Percentiles rank a stretch among this genome's conserved stretches.
phyloP scores from a whole-genome alignment of 768 basidiomycete species.

The Lactarius deliciosus region DNA sequence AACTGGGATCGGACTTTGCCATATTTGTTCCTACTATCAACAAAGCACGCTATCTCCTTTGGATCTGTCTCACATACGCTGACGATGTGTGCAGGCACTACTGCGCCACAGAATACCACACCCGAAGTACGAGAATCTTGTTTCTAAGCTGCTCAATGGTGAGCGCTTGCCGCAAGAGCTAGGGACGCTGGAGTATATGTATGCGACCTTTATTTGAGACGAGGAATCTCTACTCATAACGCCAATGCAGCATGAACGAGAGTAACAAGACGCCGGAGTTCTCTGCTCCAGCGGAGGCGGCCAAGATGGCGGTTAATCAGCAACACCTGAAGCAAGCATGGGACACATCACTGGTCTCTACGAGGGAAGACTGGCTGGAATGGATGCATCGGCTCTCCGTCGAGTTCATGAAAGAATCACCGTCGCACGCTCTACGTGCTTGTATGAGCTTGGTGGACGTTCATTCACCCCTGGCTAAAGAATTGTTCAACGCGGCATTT shows the following conservation, averaged over 20 bases:
- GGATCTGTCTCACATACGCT: slow-evolving; percentile 11
- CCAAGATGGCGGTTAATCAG: slow-evolving; percentile 92
- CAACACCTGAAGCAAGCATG: slow-evolving; percentile 96
- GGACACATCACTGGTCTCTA: slow-evolving; percentile 77
- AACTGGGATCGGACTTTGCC: slow-evolving; percentile 94
- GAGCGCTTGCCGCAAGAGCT: slow-evolving; percentile 89
- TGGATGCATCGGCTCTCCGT: slow-evolving; percentile 94
- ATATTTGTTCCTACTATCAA: slow-evolving; percentile 97
- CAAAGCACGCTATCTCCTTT: slow-evolving; percentile 55
- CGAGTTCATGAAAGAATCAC: slow-evolving; percentile 97
- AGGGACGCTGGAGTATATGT: slow-evolving; percentile 67
- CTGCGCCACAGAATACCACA: slow-evolving; percentile 76
- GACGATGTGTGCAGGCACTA: slow-evolving; percentile 53
- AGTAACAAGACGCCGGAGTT: slow-evolving; percentile 65
- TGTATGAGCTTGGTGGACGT: slow-evolving; percentile 93
- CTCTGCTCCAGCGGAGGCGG: slow-evolving; percentile 75
- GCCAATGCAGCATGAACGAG: slow-evolving; percentile 49
- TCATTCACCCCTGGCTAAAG: slow-evolving; percentile 86
- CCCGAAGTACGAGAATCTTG: slow-evolving; percentile 81
- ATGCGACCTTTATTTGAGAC: slow-evolving; percentile 32
- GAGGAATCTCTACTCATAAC: background rate
- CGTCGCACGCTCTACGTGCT: slow-evolving; percentile 95
- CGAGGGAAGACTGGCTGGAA: slow-evolving; percentile 87
- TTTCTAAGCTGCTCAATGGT: slow-evolving; percentile 86
- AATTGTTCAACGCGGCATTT: slow-evolving; percentile 97